Evolutionary conservation across 805 yeast genomes (phyloP), one percentile per base, ranked within the genome.

Genomic region (Schwanniomyces polymorphus): DNA sequence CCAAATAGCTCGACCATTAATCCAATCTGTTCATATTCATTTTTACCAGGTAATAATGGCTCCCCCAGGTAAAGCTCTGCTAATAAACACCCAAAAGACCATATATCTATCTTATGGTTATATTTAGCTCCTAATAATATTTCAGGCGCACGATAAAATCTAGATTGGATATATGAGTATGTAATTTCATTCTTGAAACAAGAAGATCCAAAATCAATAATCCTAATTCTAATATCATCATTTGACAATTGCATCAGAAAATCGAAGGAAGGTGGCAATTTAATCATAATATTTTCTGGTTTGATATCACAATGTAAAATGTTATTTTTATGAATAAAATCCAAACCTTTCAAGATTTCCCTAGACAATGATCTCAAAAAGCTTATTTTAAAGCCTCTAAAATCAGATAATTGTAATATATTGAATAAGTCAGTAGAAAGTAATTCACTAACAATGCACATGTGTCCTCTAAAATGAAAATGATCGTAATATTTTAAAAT

Each of bases 261-360:
- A 28, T 39, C 25, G 33, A 40, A 40, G 29, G 26, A 38, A 33
- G 33, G 50, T 1, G 77, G 77, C 11, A 72, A 49, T 42, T 62
- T 60, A 4, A 86, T 64, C 84, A 88, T 81, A 31, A 90, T 71
- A 63, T 90, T 90, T 57, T 88, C 96, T 0, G 96, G 97, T 59
- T 90, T 90, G 47, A 90, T 68, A 61, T 90, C 97, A 57, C 96
- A 89, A 60, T 90, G 97, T 23, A 90, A 81, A 6, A 90, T 76
- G 10, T 75, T 70, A 25, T 72, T 59, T 0, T 66, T 53, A 54
- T 86, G 91, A 28, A 90, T 70, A 52, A 73, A 82, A n/a, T 73
- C 63, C 38, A 90, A 61, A 0, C 88, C 91, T 7, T 69, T 61
- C 11, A 88, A 64, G 3, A 87, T 67, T 49, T 87, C 88, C 37